Conservation (phyloP, 202 grass and related monocot genomes). For the Eragrostis tef region DNA sequence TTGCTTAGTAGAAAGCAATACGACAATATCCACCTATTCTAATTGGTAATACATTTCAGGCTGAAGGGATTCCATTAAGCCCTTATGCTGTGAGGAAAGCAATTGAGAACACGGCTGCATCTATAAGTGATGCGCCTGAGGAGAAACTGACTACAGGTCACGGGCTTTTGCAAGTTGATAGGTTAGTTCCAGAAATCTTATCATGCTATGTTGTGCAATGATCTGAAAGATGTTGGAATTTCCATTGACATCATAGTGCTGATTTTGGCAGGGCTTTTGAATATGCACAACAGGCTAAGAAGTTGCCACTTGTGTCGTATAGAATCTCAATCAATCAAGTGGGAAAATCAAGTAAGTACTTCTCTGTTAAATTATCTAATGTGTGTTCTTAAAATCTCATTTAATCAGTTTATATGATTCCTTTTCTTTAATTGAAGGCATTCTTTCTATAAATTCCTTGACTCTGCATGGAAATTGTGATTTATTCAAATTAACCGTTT, state of each 20-base stretch:
- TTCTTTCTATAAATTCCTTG: not conserved
- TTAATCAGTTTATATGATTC: conserved; percentile 26
- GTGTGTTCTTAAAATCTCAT: conserved; percentile 13
- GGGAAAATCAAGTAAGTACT: conserved; percentile 79
- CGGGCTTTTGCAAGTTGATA: conserved; percentile 95
- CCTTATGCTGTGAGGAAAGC: conserved; percentile 90
- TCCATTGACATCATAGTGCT: conserved; percentile 28
- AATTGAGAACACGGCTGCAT: conserved; percentile 82
- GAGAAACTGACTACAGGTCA: conserved; percentile 92
- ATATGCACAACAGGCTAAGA: conserved; percentile 71
- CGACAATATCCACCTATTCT: conserved; percentile 21
- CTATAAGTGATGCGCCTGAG: conserved; percentile 74
- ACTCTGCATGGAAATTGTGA: not conserved
- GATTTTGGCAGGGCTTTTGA: conserved; percentile 79
- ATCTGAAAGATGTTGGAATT: not conserved
- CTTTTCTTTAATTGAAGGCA: conserved; percentile 26
- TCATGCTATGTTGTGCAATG: conserved; percentile 31
- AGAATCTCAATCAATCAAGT: conserved; percentile 81
- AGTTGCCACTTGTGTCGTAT: conserved; percentile 77
- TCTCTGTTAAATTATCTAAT: conserved; percentile 31
- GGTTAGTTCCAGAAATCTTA: conserved; percentile 52
- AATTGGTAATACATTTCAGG: conserved; percentile 61
- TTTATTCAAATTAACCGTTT: not conserved
- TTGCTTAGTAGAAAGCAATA: conserved; percentile 28
- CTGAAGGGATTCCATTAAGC: conserved; percentile 80